Evolutionary conservation across 345 rosid genomes (phyloP).

Genomic region (Eucalyptus rudis): DNA sequence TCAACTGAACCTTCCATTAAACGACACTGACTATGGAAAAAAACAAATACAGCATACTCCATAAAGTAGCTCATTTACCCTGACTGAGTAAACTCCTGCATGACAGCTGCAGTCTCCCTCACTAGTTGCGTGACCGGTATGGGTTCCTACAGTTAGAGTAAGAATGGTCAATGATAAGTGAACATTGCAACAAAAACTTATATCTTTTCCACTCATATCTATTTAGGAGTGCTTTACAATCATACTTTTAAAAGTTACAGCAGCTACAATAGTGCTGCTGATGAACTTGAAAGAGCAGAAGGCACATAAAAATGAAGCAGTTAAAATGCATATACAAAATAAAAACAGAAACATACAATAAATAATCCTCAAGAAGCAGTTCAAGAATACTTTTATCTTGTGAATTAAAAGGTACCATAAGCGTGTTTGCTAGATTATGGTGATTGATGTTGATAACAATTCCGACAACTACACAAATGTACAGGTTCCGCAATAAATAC

Average conservation of each 20-base stretch:
- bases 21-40: neutral
- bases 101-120: constrained; percentile 95
- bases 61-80: constrained; percentile 33
- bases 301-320: neutral
- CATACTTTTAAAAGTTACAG: neutral
- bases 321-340: neutral
- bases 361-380: neutral
- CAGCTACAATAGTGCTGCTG: neutral
- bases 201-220: neutral
- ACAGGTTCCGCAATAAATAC: neutral
- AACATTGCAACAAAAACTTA: neutral
- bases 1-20: neutral
- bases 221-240: neutral
- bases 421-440: neutral
- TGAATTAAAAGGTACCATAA: neutral
- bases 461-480: neutral
- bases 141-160: constrained; percentile 45
- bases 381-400: neutral
- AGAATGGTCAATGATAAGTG: neutral
- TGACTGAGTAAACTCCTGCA: constrained; percentile 98
- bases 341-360: neutral
- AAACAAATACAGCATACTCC: neutral
- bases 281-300: neutral
- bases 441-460: neutral
- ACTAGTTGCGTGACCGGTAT: constrained; percentile 98